phyloP scores from a whole-genome alignment of 805 yeast species.

The Candida dajiaensis region DNA sequence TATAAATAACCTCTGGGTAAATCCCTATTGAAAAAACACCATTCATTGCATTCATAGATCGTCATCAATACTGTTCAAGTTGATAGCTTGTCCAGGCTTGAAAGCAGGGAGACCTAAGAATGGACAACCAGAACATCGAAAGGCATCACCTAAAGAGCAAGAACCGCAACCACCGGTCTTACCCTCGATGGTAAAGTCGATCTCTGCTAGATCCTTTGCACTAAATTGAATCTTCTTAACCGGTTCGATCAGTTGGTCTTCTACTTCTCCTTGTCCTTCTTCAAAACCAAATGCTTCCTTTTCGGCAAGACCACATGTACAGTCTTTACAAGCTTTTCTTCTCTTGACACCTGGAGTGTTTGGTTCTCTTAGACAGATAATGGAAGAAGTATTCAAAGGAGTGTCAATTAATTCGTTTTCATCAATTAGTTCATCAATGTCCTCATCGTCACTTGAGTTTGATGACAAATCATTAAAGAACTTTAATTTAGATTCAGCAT shows the following conservation, averaged over 20 bases:
- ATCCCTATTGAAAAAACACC: neutral
- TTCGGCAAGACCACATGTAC: conserved; percentile 95
- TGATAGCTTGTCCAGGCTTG: conserved; percentile 91
- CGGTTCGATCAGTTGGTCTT: conserved; percentile 26
- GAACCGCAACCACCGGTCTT: conserved; percentile 97
- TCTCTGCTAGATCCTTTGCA: conserved; percentile 73
- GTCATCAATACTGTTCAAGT: conserved; percentile 69
- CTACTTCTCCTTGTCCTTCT: conserved; percentile 33
- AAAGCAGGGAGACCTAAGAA: conserved; percentile 96
- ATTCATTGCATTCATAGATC: conserved; percentile 43
- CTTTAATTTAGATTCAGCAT: conserved; percentile 17
- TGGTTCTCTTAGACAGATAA: conserved; percentile 39
- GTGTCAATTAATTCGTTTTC: conserved; percentile 35
- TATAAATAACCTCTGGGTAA: neutral
- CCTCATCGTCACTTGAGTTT: conserved; percentile 16
- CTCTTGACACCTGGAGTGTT: conserved; percentile 50
- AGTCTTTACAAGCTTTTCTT: conserved; percentile 95
- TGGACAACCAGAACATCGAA: conserved; percentile 98
- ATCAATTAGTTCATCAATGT: conserved; percentile 26
- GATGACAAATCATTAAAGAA: conserved; percentile 12
- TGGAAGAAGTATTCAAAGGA: conserved; percentile 32
- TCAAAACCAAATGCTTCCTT: conserved; percentile 59
- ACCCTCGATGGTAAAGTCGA: conserved; percentile 95
- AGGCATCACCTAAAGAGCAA: conserved; percentile 96
- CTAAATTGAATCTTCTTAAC: conserved; percentile 44